Evolutionary conservation across 805 yeast species (phyloP).

Genomic region (Nakazawaea wyomingensis): DNA sequence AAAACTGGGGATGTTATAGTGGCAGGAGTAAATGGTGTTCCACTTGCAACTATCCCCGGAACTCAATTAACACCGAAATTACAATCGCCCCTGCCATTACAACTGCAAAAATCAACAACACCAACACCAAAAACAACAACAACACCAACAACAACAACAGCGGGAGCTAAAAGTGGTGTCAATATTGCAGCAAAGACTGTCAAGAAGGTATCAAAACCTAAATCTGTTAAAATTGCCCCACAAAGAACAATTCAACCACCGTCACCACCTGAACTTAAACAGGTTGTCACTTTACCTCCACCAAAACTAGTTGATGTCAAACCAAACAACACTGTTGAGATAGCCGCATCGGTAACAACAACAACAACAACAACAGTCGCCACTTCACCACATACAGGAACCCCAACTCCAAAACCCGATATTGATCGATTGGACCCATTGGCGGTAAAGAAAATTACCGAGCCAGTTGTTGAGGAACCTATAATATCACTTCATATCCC

Average conservation of each 20-base stretch:
- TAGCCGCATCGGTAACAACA: not conserved
- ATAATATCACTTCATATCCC: slow-evolving; percentile 55
- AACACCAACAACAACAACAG: not conserved
- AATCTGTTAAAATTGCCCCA: too few relatives aligned
- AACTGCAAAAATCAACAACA: too few relatives aligned
- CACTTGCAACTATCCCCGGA: not conserved
- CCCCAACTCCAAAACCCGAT: not conserved
- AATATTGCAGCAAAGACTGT: slow-evolving; percentile 4
- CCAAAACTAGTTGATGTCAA: slow-evolving; percentile 8
- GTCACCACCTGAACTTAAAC: slow-evolving; percentile 4
- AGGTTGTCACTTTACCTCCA: slow-evolving; percentile 1
- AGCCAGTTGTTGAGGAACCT: slow-evolving; percentile 28
- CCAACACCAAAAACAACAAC: too few relatives aligned
- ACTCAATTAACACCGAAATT: not conserved
- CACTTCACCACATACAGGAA: not conserved
- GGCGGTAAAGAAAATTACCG: slow-evolving; percentile 8
- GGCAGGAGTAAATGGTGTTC: not conserved
- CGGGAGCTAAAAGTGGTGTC: not conserved
- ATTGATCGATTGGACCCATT: slow-evolving; percentile 9
- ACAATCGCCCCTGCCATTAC: not conserved
- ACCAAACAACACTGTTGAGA: not conserved
- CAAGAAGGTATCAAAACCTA: slow-evolving; percentile 6
- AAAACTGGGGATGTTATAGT: not conserved
- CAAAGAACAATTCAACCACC: too few relatives aligned
- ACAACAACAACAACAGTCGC: too few relatives aligned